These are phyloP conservation scores for Tetrastigma voinierianum DNA, from an alignment of 164 flowering plant species.

Conservation along the genomic window DNA sequence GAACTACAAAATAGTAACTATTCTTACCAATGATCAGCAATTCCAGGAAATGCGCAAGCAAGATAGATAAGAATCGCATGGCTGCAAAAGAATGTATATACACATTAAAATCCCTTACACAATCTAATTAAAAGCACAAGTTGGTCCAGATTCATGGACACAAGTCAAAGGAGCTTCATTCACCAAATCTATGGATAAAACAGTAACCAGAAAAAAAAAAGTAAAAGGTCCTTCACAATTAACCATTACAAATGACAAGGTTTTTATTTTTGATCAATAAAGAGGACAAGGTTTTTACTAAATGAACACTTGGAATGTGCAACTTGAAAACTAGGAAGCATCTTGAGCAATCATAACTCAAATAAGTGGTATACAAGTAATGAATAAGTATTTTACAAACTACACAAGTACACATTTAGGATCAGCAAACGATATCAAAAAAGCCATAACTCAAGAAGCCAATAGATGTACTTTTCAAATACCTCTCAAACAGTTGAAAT, in stretches of 20 bases:
- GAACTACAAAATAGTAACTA: not conserved
- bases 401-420: not conserved
- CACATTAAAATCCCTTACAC: not conserved
- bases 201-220: not conserved
- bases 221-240: not conserved
- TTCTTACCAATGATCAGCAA: slow-evolving; percentile 85
- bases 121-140: too few species aligned
- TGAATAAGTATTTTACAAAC: not conserved
- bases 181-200: not conserved
- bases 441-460: not conserved
- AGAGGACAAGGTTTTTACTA: not conserved
- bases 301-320: not conserved
- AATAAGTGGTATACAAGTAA: not conserved
- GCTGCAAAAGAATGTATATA: slow-evolving; percentile 40
- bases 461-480: not conserved
- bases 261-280: too few species aligned
- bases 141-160: too few species aligned
- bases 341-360: not conserved
- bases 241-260: not conserved
- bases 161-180: not conserved
- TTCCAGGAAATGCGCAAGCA: slow-evolving; percentile 77
- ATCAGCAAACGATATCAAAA: not conserved
- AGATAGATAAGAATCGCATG: slow-evolving; percentile 89
- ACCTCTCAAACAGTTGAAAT: slow-evolving; percentile 94
- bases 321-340: too few species aligned